Percentiles rank a stretch among this genome's conserved stretches.
These are phyloP conservation scores for Melastoma candidum DNA, from an alignment of 441 rosid genomes.

Conservation along the genomic window DNA sequence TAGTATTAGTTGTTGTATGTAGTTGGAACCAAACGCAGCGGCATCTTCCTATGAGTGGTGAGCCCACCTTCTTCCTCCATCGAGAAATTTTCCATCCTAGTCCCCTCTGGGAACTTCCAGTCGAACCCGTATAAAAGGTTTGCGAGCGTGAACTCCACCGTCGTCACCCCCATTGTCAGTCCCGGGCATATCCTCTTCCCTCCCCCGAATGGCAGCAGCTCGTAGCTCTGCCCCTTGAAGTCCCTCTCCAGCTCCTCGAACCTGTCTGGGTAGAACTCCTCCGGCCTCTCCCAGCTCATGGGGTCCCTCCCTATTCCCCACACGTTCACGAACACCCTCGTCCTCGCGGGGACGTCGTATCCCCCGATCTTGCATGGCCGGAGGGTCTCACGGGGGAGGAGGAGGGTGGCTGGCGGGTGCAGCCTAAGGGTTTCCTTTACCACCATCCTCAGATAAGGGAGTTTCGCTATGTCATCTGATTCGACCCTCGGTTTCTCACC, in stretches of 20 bases:
- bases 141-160: slow-evolving; percentile 11
- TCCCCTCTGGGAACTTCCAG: slow-evolving; percentile 17
- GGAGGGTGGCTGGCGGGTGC: not conserved
- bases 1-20: too few species aligned
- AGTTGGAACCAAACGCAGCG: too few species aligned
- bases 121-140: slow-evolving; percentile 12
- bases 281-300: slow-evolving; percentile 11
- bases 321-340: slow-evolving; percentile 16
- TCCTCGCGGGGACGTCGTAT: slow-evolving; percentile 15
- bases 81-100: slow-evolving; percentile 10
- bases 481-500: too few species aligned
- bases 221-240: slow-evolving; percentile 19
- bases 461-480: too few species aligned
- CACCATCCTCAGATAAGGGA: too few species aligned
- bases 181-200: slow-evolving; percentile 23
- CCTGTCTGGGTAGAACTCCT: slow-evolving; percentile 3
- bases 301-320: slow-evolving; percentile 23
- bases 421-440: too few species aligned
- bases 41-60: too few species aligned
- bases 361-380: slow-evolving; percentile 12
- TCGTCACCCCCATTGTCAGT: slow-evolving; percentile 5
- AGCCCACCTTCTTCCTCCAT: not conserved
- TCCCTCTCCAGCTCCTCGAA: slow-evolving; percentile 15
- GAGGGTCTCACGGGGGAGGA: slow-evolving; percentile 9
- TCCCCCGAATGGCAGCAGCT: slow-evolving; percentile 23